These are phyloP conservation scores for Thermochaetoides thermophila DNA, from an alignment of 495 filamentous ascomycete genomes.

Conservation along the genomic window DNA sequence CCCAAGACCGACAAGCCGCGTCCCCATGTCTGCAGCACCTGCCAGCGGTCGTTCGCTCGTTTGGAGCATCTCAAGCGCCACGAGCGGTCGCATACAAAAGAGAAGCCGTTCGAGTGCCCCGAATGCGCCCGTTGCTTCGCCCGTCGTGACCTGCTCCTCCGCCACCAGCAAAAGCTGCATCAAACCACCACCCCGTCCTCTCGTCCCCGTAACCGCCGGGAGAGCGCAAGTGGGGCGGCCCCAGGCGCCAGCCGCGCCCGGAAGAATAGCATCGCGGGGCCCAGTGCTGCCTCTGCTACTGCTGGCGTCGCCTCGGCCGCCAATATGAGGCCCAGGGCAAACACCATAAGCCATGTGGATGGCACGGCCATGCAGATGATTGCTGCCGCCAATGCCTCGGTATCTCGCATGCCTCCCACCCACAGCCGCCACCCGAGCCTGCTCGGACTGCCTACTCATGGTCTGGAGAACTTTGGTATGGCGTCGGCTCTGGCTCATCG, in stretches of 20 bases:
- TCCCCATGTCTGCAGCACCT: conserved; percentile 89
- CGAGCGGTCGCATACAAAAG: conserved; percentile 96
- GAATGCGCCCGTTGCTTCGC: conserved; percentile 95
- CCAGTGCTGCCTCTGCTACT: conserved; percentile 28
- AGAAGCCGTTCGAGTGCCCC: conserved; percentile 97
- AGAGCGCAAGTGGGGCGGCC: conserved; percentile 69
- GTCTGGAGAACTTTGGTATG: conserved; percentile 45
- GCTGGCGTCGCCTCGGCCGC: conserved; percentile 29
- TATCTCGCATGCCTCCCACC: conserved; percentile 37
- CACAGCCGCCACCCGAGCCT: conserved; percentile 51
- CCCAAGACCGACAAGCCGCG: conserved; percentile 95
- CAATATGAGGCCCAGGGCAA: conserved; percentile 88
- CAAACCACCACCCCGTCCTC: conserved; percentile 89
- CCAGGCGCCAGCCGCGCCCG: conserved; percentile 57
- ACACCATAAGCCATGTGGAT: conserved; percentile 95
- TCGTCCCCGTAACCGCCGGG: conserved; percentile 71
- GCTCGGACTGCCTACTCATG: conserved; percentile 46
- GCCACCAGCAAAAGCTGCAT: conserved; percentile 98
- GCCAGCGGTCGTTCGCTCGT: conserved; percentile 82
- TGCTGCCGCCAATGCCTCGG: conserved; percentile 37
- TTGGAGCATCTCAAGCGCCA: conserved; percentile 96
- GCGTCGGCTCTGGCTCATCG: conserved; percentile 49
- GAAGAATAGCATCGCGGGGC: conserved; percentile 73
- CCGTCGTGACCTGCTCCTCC: conserved; percentile 75
- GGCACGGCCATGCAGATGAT: conserved; percentile 55